A percentile compares a stretch with the other conserved stretches of the same genome.
Evolutionary conservation across 1,284 basidiomycete genomes (phyloP).

Genomic region (Leccinum subrobustum): DNA sequence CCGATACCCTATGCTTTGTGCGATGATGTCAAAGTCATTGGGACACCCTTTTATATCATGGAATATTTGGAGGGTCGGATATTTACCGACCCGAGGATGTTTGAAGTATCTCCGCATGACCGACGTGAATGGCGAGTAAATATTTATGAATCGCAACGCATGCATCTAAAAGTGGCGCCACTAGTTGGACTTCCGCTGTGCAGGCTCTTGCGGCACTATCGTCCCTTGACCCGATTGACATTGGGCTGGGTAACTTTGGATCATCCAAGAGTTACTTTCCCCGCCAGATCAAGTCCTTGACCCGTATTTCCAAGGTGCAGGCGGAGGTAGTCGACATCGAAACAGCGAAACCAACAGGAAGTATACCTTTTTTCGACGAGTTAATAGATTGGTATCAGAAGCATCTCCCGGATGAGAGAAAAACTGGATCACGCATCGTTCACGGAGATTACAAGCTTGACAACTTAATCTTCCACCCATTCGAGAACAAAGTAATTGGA

Average conservation of each 20-base stretch:
- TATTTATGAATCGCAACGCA: neutral
- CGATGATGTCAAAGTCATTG: conserved; percentile 74
- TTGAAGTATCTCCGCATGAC: conserved; percentile 60
- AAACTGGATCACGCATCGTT: conserved; percentile 75
- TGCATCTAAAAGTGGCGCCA: neutral
- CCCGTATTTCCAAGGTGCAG: conserved; percentile 74
- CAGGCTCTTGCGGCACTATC: conserved; percentile 47
- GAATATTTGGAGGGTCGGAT: conserved; percentile 91
- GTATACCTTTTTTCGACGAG: conserved; percentile 72
- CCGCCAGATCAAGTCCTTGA: conserved; percentile 86
- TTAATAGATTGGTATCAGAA: conserved; percentile 76
- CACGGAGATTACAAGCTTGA: conserved; percentile 98
- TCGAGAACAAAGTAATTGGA: conserved; percentile 88
- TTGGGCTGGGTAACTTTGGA: conserved; percentile 81
- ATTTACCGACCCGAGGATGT: conserved; percentile 84
- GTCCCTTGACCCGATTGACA: conserved; percentile 60
- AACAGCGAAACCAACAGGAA: conserved; percentile 55
- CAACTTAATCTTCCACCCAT: conserved; percentile 93
- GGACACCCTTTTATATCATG: conserved; percentile 95
- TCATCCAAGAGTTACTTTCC: conserved; percentile 84
- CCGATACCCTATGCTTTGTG: conserved; percentile 86
- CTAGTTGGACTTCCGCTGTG: conserved; percentile 30
- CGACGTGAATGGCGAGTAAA: conserved; percentile 63
- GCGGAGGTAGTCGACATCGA: conserved; percentile 65
- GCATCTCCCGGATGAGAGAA: conserved; percentile 73